Evolutionary conservation across 306 rosid species (phyloP), one percentile per base, ranked within the genome.

Genomic region (Trifolium dubium): DNA sequence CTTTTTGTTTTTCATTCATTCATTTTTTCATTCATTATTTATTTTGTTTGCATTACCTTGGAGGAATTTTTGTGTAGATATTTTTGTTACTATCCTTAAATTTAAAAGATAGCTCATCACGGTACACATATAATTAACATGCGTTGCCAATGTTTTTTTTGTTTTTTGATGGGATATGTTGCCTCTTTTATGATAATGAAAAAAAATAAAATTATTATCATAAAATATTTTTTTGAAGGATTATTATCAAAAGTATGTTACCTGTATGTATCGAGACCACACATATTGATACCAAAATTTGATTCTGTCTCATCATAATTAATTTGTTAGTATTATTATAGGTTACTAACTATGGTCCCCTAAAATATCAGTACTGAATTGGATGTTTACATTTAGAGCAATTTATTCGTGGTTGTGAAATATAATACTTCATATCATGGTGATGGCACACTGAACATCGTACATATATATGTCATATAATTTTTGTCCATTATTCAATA

Each of bases 341-440:
- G 32, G 39, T 43, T 29, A 10, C 23, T 55, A 44, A 2, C 4
- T 0, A 75, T 81, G 84, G 84, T 70, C 84, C 84, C 65, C 11
- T n/a, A 67, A 32, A 41, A 55, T 49, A 74, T 40, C 44, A 13
- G 8, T 63, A 41, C 63, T 62, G 17, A 55, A 41, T 23, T 30
- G 31, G 17, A 30, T 67, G 41, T 39, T 35, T 10, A 15, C 8
- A 19, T 58, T 49, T 31, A 0, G 11, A 29, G n/a, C 10, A 58
- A 49, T 61, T 62, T 37, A 74, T 69, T 51, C 35, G 58, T 66
- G 80, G 77, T 69, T 53, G 19, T 30, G 12, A 63, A 55, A 37
- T 69, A 69, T 63, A 12, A 69, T 63, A 12, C 73, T 53, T 37
- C 72, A 43, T 11, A 8, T 62, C 13, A 62, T n/a, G 23, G 23